These are phyloP conservation scores for Moricandia moricandioides DNA, from an alignment of 345 rosid genomes.

Conservation along the genomic window DNA sequence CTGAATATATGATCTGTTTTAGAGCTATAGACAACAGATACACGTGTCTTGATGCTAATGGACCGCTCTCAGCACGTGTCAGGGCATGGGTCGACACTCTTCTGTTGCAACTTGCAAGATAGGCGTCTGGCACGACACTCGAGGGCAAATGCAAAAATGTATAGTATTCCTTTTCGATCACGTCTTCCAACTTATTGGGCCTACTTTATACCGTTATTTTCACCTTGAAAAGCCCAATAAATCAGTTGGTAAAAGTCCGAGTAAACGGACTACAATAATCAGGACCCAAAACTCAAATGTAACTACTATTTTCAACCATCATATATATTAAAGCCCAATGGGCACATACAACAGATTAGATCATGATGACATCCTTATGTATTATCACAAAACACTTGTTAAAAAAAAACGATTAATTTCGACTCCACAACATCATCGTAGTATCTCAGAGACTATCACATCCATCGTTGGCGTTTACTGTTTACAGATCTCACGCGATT, in stretches of 20 bases:
- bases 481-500: background rate
- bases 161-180: background rate
- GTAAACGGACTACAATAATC: background rate
- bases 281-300: background rate
- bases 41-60: background rate
- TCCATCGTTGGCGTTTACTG: background rate
- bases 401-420: background rate
- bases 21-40: conserved; percentile 4
- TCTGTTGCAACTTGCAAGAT: conserved; percentile 8
- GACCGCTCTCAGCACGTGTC: conserved; percentile 20
- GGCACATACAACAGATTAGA: background rate
- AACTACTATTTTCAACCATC: background rate
- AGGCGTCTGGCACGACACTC: conserved; percentile 21
- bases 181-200: conserved; percentile 8
- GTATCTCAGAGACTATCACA: background rate
- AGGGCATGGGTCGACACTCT: conserved; percentile 16
- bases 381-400: conserved; percentile 5
- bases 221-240: background rate
- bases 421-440: conserved; percentile 17
- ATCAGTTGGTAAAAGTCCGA: background rate
- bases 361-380: background rate
- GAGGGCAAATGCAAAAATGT: background rate
- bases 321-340: no score
- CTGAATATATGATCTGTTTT: conserved; percentile 12
- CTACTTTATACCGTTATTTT: background rate